These are phyloP conservation scores for Helianthus tuberosus DNA, from an alignment of 129 eudicot species.

Conservation along the genomic window DNA sequence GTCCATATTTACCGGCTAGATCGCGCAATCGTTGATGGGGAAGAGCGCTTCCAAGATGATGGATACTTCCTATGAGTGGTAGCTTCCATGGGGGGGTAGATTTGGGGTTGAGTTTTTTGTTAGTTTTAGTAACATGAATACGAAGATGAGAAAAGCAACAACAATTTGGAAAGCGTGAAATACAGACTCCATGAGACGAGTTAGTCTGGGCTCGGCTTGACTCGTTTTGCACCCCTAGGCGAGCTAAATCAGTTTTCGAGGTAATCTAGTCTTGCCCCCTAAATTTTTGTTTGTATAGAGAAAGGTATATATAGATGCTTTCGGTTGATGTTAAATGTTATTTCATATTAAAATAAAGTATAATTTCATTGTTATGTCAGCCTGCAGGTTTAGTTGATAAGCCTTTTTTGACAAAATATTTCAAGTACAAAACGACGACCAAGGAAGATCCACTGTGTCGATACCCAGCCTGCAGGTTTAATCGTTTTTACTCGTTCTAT, in stretches of 20 bases:
- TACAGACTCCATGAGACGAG: conserved; percentile 24
- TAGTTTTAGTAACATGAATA: conserved; percentile 21
- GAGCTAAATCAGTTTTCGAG: conserved; percentile 8
- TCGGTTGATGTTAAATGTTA: conserved; percentile 1
- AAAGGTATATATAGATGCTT: conserved; percentile 10
- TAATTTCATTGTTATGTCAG: background rate
- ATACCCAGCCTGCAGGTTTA: background rate
- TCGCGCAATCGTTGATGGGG: conserved; percentile 38
- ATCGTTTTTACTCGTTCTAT: background rate
- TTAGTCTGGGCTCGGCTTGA: background rate
- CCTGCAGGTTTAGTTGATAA: background rate
- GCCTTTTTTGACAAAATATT: background rate
- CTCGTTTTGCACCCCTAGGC: background rate
- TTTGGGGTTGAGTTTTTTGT: conserved; percentile 2
- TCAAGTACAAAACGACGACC: background rate
- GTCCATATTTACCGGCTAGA: conserved; percentile 33
- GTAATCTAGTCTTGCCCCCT: conserved; percentile 6
- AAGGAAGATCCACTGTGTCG: background rate
- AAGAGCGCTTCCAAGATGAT: conserved; percentile 36
- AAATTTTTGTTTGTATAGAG: background rate
- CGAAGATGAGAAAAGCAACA: conserved; percentile 26
- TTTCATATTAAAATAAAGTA: background rate
- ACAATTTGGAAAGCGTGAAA: conserved; percentile 12
- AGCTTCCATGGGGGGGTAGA: conserved; percentile 49
- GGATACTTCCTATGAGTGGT: conserved; percentile 46